Conservation (phyloP, 805 yeast genomes). For the Yarrowia phangngaensis region DNA sequence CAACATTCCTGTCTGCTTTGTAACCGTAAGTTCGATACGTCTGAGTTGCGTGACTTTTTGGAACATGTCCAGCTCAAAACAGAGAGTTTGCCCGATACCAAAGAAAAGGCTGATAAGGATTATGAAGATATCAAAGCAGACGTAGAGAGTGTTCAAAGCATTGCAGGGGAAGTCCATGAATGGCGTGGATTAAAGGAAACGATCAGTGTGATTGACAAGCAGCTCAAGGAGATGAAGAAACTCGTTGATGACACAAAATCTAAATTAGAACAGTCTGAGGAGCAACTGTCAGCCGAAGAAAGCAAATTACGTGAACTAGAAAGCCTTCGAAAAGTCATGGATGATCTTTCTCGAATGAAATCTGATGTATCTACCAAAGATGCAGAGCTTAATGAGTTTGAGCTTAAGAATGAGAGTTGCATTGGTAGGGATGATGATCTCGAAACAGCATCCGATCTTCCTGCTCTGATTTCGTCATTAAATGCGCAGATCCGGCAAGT, state of each 20-base stretch:
- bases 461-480: constrained; percentile 38
- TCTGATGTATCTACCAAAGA: neutral
- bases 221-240: constrained; percentile 28
- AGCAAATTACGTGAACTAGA: constrained; percentile 29
- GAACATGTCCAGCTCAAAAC: constrained; percentile 37
- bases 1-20: constrained; percentile 69
- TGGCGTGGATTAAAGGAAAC: constrained; percentile 14
- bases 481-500: constrained; percentile 43
- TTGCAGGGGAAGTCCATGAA: constrained; percentile 24
- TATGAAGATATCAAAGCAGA: constrained; percentile 36
- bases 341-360: constrained; percentile 33
- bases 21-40: constrained; percentile 53
- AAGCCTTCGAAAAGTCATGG: constrained; percentile 36
- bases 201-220: constrained; percentile 27
- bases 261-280: constrained; percentile 31
- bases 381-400: constrained; percentile 34
- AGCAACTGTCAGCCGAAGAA: constrained; percentile 28
- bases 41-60: constrained; percentile 32
- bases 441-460: constrained; percentile 30
- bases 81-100: constrained; percentile 38
- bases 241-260: constrained; percentile 35
- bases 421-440: constrained; percentile 33
- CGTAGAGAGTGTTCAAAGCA: constrained; percentile 28
- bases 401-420: constrained; percentile 32
- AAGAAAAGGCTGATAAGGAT: constrained; percentile 37